A percentile compares a stretch with the other conserved stretches of the same genome.
These are phyloP conservation scores for Xylariaceae sp. DNA, from an alignment of 2,329 filamentous ascomycete genomes.

Conservation along the genomic window DNA sequence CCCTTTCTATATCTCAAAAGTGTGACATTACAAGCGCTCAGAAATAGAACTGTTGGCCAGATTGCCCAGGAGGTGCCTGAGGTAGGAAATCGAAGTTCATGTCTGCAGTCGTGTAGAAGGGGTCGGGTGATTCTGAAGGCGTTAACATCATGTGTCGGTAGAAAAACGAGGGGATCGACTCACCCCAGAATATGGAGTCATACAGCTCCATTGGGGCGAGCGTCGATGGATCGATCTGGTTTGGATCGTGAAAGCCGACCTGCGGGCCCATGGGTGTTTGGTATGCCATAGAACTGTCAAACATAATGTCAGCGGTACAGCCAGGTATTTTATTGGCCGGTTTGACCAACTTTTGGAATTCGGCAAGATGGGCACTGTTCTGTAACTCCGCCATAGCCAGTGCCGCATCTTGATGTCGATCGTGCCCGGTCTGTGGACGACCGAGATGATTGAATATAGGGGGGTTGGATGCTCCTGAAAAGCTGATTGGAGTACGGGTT, in stretches of 20 bases:
- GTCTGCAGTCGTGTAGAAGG: constrained; percentile 54
- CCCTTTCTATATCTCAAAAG: neutral
- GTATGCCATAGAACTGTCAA: constrained; percentile 22
- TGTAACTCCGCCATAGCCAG: constrained; percentile 64
- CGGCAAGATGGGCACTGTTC: constrained; percentile 47
- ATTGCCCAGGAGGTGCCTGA: constrained; percentile 55
- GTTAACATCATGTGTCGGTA: constrained; percentile 8
- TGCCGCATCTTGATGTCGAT: constrained; percentile 59
- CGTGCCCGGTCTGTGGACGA: constrained; percentile 31
- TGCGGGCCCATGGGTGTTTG: constrained; percentile 32
- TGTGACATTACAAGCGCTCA: constrained; percentile 23
- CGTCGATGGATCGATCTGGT: constrained; percentile 49
- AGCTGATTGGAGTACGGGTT: constrained; percentile 42
- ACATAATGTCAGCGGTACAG: neutral
- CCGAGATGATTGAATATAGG: constrained; percentile 25
- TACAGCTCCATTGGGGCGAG: constrained; percentile 66
- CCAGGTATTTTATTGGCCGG: neutral
- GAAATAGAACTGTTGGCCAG: constrained; percentile 55
- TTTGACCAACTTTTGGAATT: constrained; percentile 39
- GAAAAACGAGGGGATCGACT: constrained; percentile 28
- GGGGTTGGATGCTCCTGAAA: constrained; percentile 37
- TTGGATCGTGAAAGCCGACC: constrained; percentile 41
- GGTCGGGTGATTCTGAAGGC: constrained; percentile 52
- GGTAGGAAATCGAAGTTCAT: constrained; percentile 60
- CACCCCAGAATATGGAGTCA: constrained; percentile 66